Evolutionary conservation across 1,139 yeast genomes (phyloP), one percentile per base, ranked within the genome.

Genomic region (Lodderomyces theae): DNA sequence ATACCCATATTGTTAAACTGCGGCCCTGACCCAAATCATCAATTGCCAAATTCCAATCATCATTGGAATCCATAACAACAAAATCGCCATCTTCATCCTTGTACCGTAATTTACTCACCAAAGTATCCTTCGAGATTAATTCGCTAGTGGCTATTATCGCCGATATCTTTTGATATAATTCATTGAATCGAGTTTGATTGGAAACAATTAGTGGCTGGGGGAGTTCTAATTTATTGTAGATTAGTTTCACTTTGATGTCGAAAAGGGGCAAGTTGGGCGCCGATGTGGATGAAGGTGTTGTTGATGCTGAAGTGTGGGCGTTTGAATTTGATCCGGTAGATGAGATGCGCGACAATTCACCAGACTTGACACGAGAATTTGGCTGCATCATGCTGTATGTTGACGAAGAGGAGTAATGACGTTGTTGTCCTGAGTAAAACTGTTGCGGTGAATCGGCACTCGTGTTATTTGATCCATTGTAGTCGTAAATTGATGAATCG

Each of bases 61-160:
- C 97, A 49, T 85, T 86, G 33, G 90, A 80, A 53, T 82, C 88
- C 66, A 92, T 80, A 40, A 86, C 82, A 37, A 92, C 95, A 60
- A 80, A 85, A 60, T 92, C 98, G 15, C 95, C 97, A 59, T 92
- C 98, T 61, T 92, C 98, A 63, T 92, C 98, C 58, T 82, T 82
- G 57, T 89, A 92, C 60, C 84, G 84, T 47, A 92, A 72, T 54
- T 82, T 77, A 47, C 60, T 66, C 31, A 69, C 72, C 42, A 61
- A 51, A 11, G 66, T 61, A 48, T 67, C 74, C 41, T 64, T 70
- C 32, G 56, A 52, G 12, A 63, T 51, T 17, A 58, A 60, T 4
- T 60, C 57, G 38, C 66, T 60, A 4, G 64, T 52, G 3, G 64
- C 64, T 7, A 71, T 58, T 43, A 63, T 63, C 21, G 60, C 54